These are phyloP conservation scores for Coccomyxa sp. DNA, from an alignment of 139 green algal genomes.

Conservation along the genomic window DNA sequence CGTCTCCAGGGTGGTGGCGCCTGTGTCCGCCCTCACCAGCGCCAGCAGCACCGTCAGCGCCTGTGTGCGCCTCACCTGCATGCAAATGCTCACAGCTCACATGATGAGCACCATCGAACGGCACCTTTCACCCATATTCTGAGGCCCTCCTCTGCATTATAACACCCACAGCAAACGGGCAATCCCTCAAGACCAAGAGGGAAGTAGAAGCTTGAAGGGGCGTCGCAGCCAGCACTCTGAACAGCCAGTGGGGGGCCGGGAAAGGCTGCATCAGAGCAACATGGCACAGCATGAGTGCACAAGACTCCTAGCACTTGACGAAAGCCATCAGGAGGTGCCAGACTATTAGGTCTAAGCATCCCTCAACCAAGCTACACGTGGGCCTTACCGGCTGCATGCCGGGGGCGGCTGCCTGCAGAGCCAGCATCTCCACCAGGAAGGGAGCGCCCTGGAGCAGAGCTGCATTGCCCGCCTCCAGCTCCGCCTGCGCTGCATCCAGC, in stretches of 20 bases:
- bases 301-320: too few species aligned
- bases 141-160: background rate
- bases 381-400: slow-evolving; percentile 1
- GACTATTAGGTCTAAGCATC: background rate
- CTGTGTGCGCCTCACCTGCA: slow-evolving; percentile 23
- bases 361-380: background rate
- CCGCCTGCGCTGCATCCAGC: slow-evolving; percentile 29
- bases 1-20: slow-evolving; percentile 22
- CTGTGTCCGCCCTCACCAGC: slow-evolving; percentile 38
- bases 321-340: background rate
- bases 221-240: too few species aligned
- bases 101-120: background rate
- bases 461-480: slow-evolving; percentile 35
- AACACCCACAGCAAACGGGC: too few species aligned
- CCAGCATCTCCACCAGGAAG: slow-evolving; percentile 34
- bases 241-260: too few species aligned
- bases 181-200: too few species aligned
- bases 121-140: background rate
- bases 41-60: slow-evolving; percentile 59
- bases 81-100: background rate
- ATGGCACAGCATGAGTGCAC: background rate
- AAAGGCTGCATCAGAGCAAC: background rate
- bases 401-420: slow-evolving; percentile 35
- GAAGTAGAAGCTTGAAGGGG: too few species aligned
- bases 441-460: slow-evolving; percentile 12